Evolutionary conservation across 805 yeast species (phyloP), one percentile per base, ranked within the genome.

Genomic region (Starmerella apis): DNA sequence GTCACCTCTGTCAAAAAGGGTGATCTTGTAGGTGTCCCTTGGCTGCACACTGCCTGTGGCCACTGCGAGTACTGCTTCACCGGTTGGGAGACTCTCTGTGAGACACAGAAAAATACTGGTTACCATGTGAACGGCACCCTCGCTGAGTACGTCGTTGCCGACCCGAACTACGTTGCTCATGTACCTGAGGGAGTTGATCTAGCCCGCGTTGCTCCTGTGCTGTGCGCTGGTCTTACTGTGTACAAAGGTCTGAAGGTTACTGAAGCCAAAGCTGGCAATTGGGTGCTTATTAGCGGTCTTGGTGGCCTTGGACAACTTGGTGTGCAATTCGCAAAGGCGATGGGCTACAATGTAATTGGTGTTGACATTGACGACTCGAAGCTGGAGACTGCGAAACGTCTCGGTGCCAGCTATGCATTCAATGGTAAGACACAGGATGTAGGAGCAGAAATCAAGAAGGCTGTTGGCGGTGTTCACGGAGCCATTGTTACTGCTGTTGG

Each of bases 201-300:
- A 60, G 87, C 90, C 49, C 73, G 71, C 56, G 76, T 79, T 55
- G 80, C 94, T 10, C 94, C 95, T 60, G 79, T 85, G 64, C 76
- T 86, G 63, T 85, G 95, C 72, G 95, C 94, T 32, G 95, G 95
- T 69, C 79, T 85, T 67, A 85, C 95, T 36, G 94, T 83, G 51
- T 85, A 85, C 80, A 85, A 84, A 74, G 95, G 94, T 41, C 72
- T 85, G 65, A 84, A 84, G 75, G 81, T 85, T 39, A 84, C 94
- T 49, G 76, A 76, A 51, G 71, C 81, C 62, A 65, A 59, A 52
- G 77, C 86, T 52, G 87, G 87, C 59, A 75, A 82, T 60, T 81
- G 85, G 85, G 81, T 81, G 52, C 82, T 83, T 59, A 69, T 81
- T 59, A 77, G 83, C 52, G 88, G 88, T 67, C 86, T 86, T 49